Evolutionary conservation across 2,329 filamentous ascomycete species (phyloP).

Genomic region (Teratosphaeriaceae sp.): DNA sequence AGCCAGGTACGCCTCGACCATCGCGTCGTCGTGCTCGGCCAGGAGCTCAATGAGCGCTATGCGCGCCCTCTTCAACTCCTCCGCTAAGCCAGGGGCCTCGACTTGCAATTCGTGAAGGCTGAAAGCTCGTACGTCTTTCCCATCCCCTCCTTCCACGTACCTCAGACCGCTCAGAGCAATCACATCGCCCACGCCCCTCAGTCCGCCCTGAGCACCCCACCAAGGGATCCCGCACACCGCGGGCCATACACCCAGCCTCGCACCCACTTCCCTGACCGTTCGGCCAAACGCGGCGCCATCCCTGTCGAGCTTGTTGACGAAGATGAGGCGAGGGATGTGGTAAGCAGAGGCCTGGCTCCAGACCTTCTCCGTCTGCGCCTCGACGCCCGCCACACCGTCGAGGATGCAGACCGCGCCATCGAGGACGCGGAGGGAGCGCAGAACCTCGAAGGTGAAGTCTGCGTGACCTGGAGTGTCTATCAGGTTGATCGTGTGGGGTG

Average conservation of each 20-base stretch:
- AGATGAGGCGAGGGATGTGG: slow-evolving; percentile 73
- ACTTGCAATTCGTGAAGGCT: slow-evolving; percentile 48
- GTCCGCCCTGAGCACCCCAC: slow-evolving; percentile 68
- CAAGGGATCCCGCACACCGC: slow-evolving; percentile 92
- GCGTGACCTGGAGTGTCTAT: slow-evolving; percentile 97
- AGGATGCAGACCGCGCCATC: slow-evolving; percentile 91
- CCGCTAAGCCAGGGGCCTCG: slow-evolving; percentile 45
- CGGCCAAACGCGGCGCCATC: slow-evolving; percentile 76
- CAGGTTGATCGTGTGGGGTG: slow-evolving; percentile 70
- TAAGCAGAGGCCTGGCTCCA: slow-evolving; percentile 88
- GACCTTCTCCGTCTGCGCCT: slow-evolving; percentile 94
- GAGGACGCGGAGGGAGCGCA: slow-evolving; percentile 79
- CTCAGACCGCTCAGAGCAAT: slow-evolving; percentile 67
- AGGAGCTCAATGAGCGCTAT: slow-evolving; percentile 73
- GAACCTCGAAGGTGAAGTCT: slow-evolving; percentile 94
- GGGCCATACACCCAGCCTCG: slow-evolving; percentile 74
- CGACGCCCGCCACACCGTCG: slow-evolving; percentile 86
- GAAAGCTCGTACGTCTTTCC: slow-evolving; percentile 48
- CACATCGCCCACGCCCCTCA: slow-evolving; percentile 80
- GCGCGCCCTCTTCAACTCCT: slow-evolving; percentile 69
- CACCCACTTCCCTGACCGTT: slow-evolving; percentile 78
- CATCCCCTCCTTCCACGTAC: slow-evolving; percentile 63
- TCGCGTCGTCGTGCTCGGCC: slow-evolving; percentile 78
- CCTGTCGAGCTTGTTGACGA: slow-evolving; percentile 79
- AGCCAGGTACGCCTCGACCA: slow-evolving; percentile 80